Evolutionary conservation across 768 basidiomycete species (phyloP).

Genomic region (Multifurca ochricompacta): DNA sequence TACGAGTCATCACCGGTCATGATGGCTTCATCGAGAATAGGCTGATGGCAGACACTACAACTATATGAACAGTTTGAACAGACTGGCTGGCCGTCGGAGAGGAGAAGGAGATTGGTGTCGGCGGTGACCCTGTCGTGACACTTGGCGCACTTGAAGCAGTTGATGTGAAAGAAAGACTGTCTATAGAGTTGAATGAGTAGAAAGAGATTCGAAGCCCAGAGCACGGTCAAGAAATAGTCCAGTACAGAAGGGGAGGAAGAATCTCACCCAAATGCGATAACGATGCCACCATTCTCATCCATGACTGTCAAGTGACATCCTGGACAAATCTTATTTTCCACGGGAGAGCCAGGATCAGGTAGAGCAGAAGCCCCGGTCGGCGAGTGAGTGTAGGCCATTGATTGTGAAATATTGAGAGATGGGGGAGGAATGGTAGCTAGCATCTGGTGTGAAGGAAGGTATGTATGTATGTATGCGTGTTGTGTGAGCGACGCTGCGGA

Average conservation of each 20-base stretch:
- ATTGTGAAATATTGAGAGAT: conserved; percentile 7
- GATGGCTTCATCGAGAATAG: conserved; percentile 97
- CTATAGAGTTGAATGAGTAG: conserved; percentile 33
- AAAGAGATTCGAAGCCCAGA: neutral
- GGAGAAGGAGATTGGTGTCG: conserved; percentile 92
- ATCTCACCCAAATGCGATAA: conserved; percentile 87
- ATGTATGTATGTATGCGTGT: too few species aligned
- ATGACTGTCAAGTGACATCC: conserved; percentile 79
- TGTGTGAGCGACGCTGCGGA: neutral
- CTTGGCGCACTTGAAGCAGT: conserved; percentile 97
- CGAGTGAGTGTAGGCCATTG: conserved; percentile 11
- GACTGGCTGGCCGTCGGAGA: conserved; percentile 97
- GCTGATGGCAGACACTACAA: conserved; percentile 89
- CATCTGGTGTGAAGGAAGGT: conserved; percentile 2
- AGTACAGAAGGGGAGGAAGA: neutral
- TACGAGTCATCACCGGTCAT: conserved; percentile 99
- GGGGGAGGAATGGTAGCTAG: conserved; percentile 12
- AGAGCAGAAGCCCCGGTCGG: neutral
- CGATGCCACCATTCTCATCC: conserved; percentile 74
- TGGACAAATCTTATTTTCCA: conserved; percentile 63
- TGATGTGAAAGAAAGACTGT: conserved; percentile 89
- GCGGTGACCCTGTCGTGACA: conserved; percentile 88
- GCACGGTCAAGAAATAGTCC: neutral
- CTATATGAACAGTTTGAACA: conserved; percentile 90
- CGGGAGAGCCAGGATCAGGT: conserved; percentile 18